Evolutionary conservation across 2,329 filamentous ascomycete genomes (phyloP).

Genomic region (Aspergillus sp.): DNA sequence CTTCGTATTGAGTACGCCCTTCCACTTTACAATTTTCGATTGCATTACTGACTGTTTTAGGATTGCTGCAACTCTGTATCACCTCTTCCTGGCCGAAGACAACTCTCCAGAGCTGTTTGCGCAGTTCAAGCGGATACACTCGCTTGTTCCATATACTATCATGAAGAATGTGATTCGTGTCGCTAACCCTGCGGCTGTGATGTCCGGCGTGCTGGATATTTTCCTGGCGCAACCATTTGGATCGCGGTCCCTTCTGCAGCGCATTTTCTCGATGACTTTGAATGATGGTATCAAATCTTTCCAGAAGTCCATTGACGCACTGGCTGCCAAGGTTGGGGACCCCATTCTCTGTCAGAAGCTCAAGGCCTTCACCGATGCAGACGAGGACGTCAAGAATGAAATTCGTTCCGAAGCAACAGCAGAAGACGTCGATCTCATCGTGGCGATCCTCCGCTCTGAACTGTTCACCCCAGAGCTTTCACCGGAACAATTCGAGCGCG

Average conservation of each 20-base stretch:
- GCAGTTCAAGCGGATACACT: conserved; percentile 89
- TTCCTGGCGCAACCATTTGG: conserved; percentile 96
- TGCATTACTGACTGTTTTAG: conserved; percentile 8
- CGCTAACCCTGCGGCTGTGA: conserved; percentile 91
- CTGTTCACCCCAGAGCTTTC: conserved; percentile 64
- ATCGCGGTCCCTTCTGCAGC: conserved; percentile 79
- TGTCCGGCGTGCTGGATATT: conserved; percentile 90
- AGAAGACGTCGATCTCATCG: conserved; percentile 77
- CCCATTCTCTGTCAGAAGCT: conserved; percentile 72
- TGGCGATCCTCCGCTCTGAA: conserved; percentile 76
- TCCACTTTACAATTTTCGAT: too few relatives aligned
- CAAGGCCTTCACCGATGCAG: conserved; percentile 66
- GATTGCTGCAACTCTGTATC: conserved; percentile 91
- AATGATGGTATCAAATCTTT: conserved; percentile 83
- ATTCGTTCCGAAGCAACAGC: conserved; percentile 66
- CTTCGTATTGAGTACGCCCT: conserved; percentile 68
- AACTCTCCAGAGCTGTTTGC: conserved; percentile 96
- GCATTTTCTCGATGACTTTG: conserved; percentile 87
- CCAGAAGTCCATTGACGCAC: conserved; percentile 75
- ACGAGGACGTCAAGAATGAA: conserved; percentile 65
- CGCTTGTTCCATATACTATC: conserved; percentile 82
- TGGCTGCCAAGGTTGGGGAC: conserved; percentile 74
- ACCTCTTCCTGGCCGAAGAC: conserved; percentile 94
- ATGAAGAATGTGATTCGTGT: conserved; percentile 96
- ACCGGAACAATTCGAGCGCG: conserved; percentile 67